Evolutionary conservation across 345 rosid species (phyloP).

Genomic region (Hypericum androsaemum): DNA sequence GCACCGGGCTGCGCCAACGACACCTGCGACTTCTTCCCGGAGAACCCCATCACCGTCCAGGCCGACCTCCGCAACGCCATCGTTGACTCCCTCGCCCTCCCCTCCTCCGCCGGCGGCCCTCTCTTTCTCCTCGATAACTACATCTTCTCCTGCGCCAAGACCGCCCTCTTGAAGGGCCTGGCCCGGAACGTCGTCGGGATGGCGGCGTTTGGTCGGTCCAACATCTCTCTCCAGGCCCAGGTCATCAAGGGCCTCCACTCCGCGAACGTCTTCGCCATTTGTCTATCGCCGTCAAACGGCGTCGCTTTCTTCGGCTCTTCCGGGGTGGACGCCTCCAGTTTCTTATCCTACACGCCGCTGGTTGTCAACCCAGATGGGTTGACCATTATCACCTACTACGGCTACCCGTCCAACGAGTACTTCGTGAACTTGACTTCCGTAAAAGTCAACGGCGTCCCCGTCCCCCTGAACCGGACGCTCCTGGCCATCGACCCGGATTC

Average conservation of each 20-base stretch:
- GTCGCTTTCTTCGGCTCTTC: conserved; percentile 3
- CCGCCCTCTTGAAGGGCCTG: conserved; percentile 11
- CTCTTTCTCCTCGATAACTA: background rate
- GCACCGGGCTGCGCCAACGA: conserved; percentile 17
- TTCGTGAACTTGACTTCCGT: conserved; percentile 3
- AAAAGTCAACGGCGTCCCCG: background rate
- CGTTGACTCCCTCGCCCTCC: conserved; percentile 23
- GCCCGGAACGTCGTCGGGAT: conserved; percentile 6
- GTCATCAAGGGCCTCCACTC: conserved; percentile 11
- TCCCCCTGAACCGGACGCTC: too few relatives aligned
- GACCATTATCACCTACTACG: too few relatives aligned
- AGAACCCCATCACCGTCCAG: conserved; percentile 18
- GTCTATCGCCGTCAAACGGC: conserved; percentile 2
- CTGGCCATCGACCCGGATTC: background rate
- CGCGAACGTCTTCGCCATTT: conserved; percentile 1
- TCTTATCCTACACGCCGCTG: conserved; percentile 8
- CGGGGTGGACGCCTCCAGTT: background rate
- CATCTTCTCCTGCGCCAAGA: conserved; percentile 15
- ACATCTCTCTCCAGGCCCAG: conserved; percentile 25
- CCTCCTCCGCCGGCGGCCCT: conserved; percentile 12
- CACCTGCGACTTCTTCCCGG: conserved; percentile 15
- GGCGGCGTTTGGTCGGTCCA: conserved; percentile 16
- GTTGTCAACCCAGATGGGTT: background rate
- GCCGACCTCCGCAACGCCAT: conserved; percentile 18
- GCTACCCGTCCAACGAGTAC: background rate